Conservation (phyloP, 768 basidiomycete species). For the Porphyrellus cyaneotinctus region DNA sequence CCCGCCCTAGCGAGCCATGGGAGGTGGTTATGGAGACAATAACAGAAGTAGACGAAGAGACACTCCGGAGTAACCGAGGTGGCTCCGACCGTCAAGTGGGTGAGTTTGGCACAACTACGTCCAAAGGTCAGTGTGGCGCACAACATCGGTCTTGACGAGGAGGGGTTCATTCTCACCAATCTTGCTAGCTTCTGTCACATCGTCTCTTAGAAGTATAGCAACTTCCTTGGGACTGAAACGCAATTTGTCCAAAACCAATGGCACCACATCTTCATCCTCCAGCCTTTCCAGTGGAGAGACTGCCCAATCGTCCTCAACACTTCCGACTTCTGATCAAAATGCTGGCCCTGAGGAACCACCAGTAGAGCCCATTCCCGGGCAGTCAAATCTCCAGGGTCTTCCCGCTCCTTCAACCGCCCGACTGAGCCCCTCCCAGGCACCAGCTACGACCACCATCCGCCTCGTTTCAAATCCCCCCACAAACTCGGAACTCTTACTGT, state of each 20-base stretch:
- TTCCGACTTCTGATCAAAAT: slow-evolving; percentile 27
- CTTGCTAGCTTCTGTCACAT: slow-evolving; percentile 53
- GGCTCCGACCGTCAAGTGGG: slow-evolving; percentile 36
- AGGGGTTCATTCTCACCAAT: slow-evolving; percentile 2
- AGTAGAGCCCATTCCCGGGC: slow-evolving; percentile 55
- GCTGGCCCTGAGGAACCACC: slow-evolving; percentile 19
- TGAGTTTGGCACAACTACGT: slow-evolving; percentile 72
- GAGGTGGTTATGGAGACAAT: slow-evolving; percentile 85
- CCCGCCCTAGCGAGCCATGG: slow-evolving; percentile 76
- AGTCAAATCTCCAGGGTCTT: slow-evolving; percentile 51
- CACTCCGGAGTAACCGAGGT: slow-evolving; percentile 42
- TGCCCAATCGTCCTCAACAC: slow-evolving; percentile 24
- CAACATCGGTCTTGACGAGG: not conserved
- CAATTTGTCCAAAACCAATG: slow-evolving; percentile 15
- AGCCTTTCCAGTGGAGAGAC: slow-evolving; percentile 21
- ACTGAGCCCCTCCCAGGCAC: slow-evolving; percentile 51
- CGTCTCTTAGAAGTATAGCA: slow-evolving; percentile 75
- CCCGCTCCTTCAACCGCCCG: slow-evolving; percentile 60
- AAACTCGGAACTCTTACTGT: slow-evolving; percentile 23
- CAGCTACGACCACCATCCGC: slow-evolving; percentile 46
- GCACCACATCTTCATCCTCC: slow-evolving; percentile 29
- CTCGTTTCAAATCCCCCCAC: slow-evolving; percentile 35
- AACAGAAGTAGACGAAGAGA: slow-evolving; percentile 56
- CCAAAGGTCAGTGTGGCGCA: slow-evolving; percentile 48
- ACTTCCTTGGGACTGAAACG: slow-evolving; percentile 71